Evolutionary conservation across 2,329 filamentous ascomycete species (phyloP).

Genomic region (Clonostachys solani): DNA sequence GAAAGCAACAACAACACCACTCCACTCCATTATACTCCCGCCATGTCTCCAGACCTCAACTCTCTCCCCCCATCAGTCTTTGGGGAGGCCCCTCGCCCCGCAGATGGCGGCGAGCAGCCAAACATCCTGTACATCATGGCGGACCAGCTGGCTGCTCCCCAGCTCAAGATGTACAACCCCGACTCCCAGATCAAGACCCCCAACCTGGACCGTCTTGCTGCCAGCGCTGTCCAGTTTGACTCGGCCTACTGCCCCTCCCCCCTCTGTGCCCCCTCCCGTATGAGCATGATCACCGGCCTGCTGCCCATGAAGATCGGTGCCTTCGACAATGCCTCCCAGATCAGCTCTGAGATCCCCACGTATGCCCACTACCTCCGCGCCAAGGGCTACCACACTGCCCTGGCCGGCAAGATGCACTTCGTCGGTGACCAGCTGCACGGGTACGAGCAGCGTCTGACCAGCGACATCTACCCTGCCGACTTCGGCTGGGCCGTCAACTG

Average conservation of each 20-base stretch:
- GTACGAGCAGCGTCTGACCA: constrained; percentile 89
- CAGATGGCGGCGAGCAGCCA: constrained; percentile 21
- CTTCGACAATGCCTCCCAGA: constrained; percentile 86
- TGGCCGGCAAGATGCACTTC: constrained; percentile 98
- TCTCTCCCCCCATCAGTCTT: constrained; percentile 56
- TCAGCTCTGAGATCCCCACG: constrained; percentile 80
- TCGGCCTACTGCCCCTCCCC: constrained; percentile 93
- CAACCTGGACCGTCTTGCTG: constrained; percentile 78
- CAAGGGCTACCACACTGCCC: constrained; percentile 81
- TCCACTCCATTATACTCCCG: constrained; percentile 1
- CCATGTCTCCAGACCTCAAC: constrained; percentile 72
- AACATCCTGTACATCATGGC: constrained; percentile 82
- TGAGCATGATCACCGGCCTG: constrained; percentile 91
- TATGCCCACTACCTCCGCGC: constrained; percentile 88
- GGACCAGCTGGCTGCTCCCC: constrained; percentile 86
- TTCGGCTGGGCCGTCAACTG: constrained; percentile 95
- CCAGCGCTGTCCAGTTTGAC: constrained; percentile 82
- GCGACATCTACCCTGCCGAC: constrained; percentile 91
- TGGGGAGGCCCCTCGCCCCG: constrained; percentile 11
- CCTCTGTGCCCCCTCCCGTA: constrained; percentile 86
- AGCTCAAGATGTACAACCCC: constrained; percentile 88
- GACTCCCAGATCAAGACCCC: constrained; percentile 89
- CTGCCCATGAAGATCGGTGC: constrained; percentile 88
- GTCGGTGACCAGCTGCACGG: constrained; percentile 92
- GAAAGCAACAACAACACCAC: not conserved